A percentile compares a stretch with the other conserved stretches of the same genome.
These are phyloP conservation scores for Hymenoscyphus albidus DNA, from an alignment of 2,329 filamentous ascomycete species.

Conservation along the genomic window DNA sequence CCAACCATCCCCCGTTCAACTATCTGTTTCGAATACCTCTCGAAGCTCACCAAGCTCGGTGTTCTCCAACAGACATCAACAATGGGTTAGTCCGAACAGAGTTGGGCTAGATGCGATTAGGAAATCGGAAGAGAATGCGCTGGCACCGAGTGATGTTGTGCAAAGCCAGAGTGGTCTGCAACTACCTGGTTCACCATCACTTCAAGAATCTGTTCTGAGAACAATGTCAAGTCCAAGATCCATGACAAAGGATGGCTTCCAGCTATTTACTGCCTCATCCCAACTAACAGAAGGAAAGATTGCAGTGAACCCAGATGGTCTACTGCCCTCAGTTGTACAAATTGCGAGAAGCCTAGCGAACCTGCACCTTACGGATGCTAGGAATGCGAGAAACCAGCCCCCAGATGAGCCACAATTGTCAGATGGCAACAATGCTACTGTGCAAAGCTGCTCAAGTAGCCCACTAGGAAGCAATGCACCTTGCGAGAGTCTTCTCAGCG, in stretches of 20 bases:
- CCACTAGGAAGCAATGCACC: neutral
- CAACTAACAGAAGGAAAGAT: neutral
- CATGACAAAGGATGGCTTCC: neutral
- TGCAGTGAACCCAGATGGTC: neutral
- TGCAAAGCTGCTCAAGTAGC: neutral
- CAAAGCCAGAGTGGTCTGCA: neutral
- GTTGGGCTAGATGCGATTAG: neutral
- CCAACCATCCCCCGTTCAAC: neutral
- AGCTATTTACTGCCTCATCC: neutral
- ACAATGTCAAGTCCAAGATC: neutral
- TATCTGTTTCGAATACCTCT: neutral
- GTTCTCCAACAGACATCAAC: neutral
- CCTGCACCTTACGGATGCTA: neutral
- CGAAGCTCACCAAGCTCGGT: slow-evolving; percentile 1
- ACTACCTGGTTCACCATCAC: neutral
- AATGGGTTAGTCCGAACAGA: neutral
- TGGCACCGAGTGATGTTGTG: neutral
- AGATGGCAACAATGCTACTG: neutral
- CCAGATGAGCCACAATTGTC: neutral
- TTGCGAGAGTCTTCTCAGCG: neutral
- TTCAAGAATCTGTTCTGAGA: neutral
- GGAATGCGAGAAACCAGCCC: neutral
- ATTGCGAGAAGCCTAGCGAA: too few relatives aligned
- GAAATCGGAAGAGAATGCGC: neutral
- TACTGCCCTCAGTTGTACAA: neutral